These are phyloP conservation scores for Fomitopsis schrenkii DNA, from an alignment of 1,284 basidiomycete genomes.

Conservation along the genomic window DNA sequence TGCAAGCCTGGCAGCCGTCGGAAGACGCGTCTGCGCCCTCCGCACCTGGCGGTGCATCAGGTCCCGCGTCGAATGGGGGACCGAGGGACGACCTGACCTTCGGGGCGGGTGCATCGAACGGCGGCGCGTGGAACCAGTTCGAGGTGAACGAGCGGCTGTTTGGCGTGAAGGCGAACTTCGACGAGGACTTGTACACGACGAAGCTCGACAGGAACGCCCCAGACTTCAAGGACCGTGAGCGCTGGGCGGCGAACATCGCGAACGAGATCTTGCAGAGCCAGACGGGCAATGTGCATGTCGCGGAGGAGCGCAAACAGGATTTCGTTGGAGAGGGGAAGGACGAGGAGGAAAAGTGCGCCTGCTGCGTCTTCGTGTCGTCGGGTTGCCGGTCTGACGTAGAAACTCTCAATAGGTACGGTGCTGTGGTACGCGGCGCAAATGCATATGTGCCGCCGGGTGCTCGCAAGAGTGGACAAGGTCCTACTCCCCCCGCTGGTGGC, in stretches of 20 bases:
- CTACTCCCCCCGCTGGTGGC: slow-evolving; percentile 14
- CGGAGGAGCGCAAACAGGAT: slow-evolving; percentile 82
- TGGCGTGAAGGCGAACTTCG: slow-evolving; percentile 88
- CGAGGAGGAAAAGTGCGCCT: slow-evolving; percentile 90
- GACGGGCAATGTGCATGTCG: slow-evolving; percentile 80
- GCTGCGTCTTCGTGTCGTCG: slow-evolving; percentile 9
- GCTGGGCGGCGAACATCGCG: slow-evolving; percentile 84
- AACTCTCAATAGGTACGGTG: slow-evolving; percentile 69
- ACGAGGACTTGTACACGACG: slow-evolving; percentile 95
- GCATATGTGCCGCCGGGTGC: slow-evolving; percentile 94
- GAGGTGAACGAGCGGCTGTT: slow-evolving; percentile 91
- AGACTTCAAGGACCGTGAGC: slow-evolving; percentile 88
- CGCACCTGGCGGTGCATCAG: slow-evolving; percentile 10
- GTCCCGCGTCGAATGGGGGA: slow-evolving; percentile 11
- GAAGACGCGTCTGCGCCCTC: slow-evolving; percentile 9
- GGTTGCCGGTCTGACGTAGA: slow-evolving; percentile 1
- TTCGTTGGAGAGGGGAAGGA: slow-evolving; percentile 70
- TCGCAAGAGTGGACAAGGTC: slow-evolving; percentile 34
- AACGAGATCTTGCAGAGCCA: slow-evolving; percentile 85
- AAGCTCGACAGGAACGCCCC: slow-evolving; percentile 83
- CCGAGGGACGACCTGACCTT: slow-evolving; percentile 67
- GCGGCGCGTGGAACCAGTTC: slow-evolving; percentile 90
- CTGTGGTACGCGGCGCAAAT: slow-evolving; percentile 83
- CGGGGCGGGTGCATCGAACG: slow-evolving; percentile 41
- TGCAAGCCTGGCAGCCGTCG: slow-evolving; percentile 73